A percentile compares a stretch with the other conserved stretches of the same genome.
These are phyloP conservation scores for Urostyla sp. DNA, from an alignment of 73 alveolate species.

Conservation along the genomic window DNA sequence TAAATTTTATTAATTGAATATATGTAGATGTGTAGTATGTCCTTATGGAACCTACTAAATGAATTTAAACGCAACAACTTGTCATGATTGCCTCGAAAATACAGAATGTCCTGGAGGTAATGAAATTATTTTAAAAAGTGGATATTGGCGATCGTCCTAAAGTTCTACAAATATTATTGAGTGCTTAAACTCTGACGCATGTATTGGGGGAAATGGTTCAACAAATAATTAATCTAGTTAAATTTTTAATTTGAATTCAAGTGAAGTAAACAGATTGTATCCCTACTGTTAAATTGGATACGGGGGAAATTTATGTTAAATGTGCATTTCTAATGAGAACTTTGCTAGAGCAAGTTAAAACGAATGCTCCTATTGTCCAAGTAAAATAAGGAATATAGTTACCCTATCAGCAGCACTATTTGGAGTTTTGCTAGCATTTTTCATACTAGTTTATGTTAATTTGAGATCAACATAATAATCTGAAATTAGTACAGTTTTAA, in stretches of 20 bases:
- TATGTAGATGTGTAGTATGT: conserved; percentile 23
- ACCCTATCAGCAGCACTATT: neutral
- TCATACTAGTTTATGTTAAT: neutral
- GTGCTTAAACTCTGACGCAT: conserved; percentile 15
- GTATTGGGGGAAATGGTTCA: neutral
- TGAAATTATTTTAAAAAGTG: conserved; percentile 5
- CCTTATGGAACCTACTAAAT: neutral
- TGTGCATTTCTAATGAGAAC: too few relatives aligned
- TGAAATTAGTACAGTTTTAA: neutral
- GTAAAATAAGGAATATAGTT: neutral
- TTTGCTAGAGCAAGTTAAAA: conserved; percentile 2
- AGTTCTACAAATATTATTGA: neutral
- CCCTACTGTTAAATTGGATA: neutral
- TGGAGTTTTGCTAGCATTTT: neutral
- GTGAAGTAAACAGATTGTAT: neutral
- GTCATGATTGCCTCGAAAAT: conserved; percentile 14
- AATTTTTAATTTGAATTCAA: neutral
- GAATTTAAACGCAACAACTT: neutral
- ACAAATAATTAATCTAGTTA: neutral
- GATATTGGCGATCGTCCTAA: conserved; percentile 36
- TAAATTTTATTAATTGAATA: neutral
- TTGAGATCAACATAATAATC: neutral
- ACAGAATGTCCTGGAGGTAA: conserved; percentile 58
- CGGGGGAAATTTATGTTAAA: neutral
- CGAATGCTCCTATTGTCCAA: conserved; percentile 3